Conservation (phyloP, 805 yeast species). For the Wickerhamomyces bovis region DNA sequence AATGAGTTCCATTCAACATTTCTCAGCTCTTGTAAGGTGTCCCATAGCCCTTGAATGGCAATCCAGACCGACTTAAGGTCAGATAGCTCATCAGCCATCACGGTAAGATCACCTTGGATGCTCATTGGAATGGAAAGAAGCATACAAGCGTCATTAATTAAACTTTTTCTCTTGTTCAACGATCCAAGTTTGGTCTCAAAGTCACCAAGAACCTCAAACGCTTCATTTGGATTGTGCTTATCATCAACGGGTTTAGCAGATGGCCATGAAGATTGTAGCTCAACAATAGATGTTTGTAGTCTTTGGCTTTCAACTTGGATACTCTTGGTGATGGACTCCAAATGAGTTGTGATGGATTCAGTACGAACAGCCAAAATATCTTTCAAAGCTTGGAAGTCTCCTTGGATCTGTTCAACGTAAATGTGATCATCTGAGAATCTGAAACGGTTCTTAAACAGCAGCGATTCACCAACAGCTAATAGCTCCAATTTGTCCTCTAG, state of each 20-base stretch:
- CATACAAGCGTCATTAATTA: constrained; percentile 25
- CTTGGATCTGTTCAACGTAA: constrained; percentile 56
- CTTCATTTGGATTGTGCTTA: constrained; percentile 34
- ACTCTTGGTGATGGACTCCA: constrained; percentile 35
- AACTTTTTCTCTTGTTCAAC: constrained; percentile 10
- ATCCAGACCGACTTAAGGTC: constrained; percentile 63
- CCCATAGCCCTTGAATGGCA: constrained; percentile 47
- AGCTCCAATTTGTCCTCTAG: constrained; percentile 5
- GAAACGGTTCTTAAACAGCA: constrained; percentile 38
- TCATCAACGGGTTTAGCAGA: constrained; percentile 40
- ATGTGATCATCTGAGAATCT: constrained; percentile 50
- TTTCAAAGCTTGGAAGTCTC: constrained; percentile 36
- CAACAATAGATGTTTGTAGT: constrained; percentile 27
- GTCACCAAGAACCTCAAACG: constrained; percentile 27
- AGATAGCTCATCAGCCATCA: constrained; percentile 40
- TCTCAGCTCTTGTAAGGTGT: constrained; percentile 37
- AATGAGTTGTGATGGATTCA: constrained; percentile 33
- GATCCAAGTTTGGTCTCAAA: constrained; percentile 29
- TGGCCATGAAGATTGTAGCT: constrained; percentile 41
- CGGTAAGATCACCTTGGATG: constrained; percentile 24
- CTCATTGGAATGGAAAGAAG: constrained; percentile 30
- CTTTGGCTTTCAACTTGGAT: constrained; percentile 35
- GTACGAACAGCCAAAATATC: constrained; percentile 33
- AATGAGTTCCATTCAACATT: constrained; percentile 43
- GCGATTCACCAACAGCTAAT: constrained; percentile 27